phyloP scores from a whole-genome alignment of 805 yeast genomes.

The Candida germanica region DNA sequence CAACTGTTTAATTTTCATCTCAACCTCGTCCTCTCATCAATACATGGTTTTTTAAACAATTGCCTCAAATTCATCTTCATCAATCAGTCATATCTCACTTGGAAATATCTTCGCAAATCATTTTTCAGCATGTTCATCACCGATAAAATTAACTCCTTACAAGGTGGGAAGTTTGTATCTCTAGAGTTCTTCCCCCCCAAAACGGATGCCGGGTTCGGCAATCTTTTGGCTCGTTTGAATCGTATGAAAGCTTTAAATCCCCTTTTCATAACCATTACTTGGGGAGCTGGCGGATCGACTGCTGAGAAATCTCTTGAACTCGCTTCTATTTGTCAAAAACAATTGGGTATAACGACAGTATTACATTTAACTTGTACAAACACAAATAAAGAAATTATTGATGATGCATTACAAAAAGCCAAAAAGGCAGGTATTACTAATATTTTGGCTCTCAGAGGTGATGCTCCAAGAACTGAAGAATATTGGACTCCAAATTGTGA shows the following conservation, averaged over 20 bases:
- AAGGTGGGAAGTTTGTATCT: constrained; percentile 63
- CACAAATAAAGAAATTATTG: constrained; percentile 73
- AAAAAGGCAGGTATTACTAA: constrained; percentile 77
- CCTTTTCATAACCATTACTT: constrained; percentile 85
- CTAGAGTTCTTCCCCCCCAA: constrained; percentile 98
- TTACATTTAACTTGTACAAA: constrained; percentile 96
- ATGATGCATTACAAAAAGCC: constrained; percentile 71
- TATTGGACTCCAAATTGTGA: constrained; percentile 54
- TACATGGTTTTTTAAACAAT: too few species aligned
- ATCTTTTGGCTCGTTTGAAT: constrained; percentile 78
- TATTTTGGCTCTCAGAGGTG: constrained; percentile 92
- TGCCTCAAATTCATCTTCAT: too few species aligned
- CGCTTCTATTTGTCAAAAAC: constrained; percentile 72
- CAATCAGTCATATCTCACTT: too few species aligned
- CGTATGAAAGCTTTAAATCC: constrained; percentile 90
- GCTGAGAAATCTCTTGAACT: constrained; percentile 81
- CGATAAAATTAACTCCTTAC: constrained; percentile 50
- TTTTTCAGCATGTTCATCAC: constrained; percentile 23
- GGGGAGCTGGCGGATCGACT: constrained; percentile 99
- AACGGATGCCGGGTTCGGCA: constrained; percentile 83
- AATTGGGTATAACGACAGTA: constrained; percentile 82
- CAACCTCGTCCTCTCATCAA: too few species aligned
- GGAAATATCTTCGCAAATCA: too few species aligned
- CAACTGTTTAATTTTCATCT: too few species aligned
- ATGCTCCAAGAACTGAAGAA: constrained; percentile 81